Percentiles rank a stretch among this genome's conserved stretches.
Evolutionary conservation across 352 stramenopile species (phyloP).

Genomic region (Blastocystis sp.): DNA sequence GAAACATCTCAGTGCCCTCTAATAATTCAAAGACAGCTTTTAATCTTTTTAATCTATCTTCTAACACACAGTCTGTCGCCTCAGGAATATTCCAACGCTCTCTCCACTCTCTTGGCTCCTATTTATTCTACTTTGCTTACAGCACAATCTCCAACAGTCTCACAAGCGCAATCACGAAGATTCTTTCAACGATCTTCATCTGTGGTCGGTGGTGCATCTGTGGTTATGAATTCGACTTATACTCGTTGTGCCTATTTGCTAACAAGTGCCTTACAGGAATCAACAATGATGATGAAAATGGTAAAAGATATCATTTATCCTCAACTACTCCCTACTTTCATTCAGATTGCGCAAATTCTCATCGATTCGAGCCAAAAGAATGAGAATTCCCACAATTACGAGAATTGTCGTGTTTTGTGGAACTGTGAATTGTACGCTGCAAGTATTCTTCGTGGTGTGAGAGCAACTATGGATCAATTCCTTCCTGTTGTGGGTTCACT

Average conservation of each 20-base stretch:
- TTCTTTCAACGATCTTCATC: neutral
- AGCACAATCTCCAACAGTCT: too few species aligned
- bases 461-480: neutral
- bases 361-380: neutral
- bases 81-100: neutral
- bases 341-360: neutral
- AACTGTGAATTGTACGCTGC: slow-evolving; percentile 18
- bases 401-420: slow-evolving; percentile 37
- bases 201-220: neutral
- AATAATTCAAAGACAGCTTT: slow-evolving; percentile 47
- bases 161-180: too few species aligned
- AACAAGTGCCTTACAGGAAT: neutral
- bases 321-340: neutral
- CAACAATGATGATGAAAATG: slow-evolving; percentile 8
- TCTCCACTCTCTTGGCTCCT: neutral
- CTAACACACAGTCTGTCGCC: slow-evolving; percentile 2
- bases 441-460: neutral
- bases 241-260: slow-evolving; percentile 31
- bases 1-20: slow-evolving; percentile 44
- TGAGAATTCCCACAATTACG: slow-evolving; percentile 31
- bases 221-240: slow-evolving; percentile 1
- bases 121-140: slow-evolving; percentile 11
- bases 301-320: slow-evolving; percentile 10
- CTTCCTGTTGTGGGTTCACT: neutral
- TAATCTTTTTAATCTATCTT: slow-evolving; percentile 51